Percentiles rank a stretch among this genome's conserved stretches.
phyloP scores from a whole-genome alignment of 2,329 filamentous ascomycete species.

The Penicillium sp. region DNA sequence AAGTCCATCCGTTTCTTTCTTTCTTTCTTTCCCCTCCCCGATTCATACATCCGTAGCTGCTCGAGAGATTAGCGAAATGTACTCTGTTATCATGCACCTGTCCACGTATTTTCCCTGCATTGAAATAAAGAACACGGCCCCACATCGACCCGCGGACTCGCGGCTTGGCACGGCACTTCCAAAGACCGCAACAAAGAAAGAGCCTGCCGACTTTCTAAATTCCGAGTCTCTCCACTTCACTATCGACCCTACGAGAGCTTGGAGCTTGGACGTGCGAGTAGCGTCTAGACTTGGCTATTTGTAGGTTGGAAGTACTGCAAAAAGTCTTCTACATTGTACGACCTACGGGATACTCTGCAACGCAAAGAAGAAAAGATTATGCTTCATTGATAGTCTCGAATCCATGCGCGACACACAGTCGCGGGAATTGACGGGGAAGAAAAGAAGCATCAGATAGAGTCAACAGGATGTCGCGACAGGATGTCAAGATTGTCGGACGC shows the following conservation, averaged over 20 bases:
- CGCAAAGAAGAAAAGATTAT: too few species aligned
- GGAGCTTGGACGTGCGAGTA: background rate
- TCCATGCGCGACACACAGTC: too few species aligned
- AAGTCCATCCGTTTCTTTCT: background rate
- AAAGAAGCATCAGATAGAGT: too few species aligned
- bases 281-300: background rate
- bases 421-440: too few species aligned
- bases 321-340: too few species aligned
- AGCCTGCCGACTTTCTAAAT: background rate
- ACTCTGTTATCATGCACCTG: background rate
- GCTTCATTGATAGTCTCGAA: too few species aligned
- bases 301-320: too few species aligned
- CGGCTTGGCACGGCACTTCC: background rate
- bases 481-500: too few species aligned
- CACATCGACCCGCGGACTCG: background rate
- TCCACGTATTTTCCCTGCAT: background rate
- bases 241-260: background rate
- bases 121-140: background rate
- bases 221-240: background rate
- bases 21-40: too few species aligned
- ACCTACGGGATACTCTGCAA: too few species aligned
- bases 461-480: too few species aligned
- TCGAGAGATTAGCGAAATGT: conserved; percentile 9
- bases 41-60: background rate
- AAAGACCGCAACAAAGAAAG: background rate